phyloP scores from a whole-genome alignment of 75 land plant genomes.

The Pinus tabuliformis region DNA sequence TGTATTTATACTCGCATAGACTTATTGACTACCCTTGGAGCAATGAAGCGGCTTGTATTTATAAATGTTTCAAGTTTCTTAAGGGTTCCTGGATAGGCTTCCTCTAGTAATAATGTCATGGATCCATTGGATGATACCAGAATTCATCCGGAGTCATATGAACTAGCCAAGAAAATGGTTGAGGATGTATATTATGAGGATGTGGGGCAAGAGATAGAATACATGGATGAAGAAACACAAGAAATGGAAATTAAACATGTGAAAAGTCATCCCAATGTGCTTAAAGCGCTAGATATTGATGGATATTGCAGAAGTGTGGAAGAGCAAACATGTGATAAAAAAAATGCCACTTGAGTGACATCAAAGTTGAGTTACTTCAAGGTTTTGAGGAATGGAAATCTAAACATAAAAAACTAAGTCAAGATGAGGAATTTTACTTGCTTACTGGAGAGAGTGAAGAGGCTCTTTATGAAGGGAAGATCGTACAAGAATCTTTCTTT shows the following conservation, averaged over 20 bases:
- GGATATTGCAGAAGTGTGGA: constrained; percentile 42
- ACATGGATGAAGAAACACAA: constrained; percentile 72
- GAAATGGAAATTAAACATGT: constrained; percentile 96
- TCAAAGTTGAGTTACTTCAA: constrained; percentile 70
- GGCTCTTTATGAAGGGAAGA: constrained; percentile 65
- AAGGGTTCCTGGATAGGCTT: constrained; percentile 78
- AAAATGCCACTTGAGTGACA: constrained; percentile 58
- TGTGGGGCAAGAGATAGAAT: constrained; percentile 43
- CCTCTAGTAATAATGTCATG: too few relatives aligned
- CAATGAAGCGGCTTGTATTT: constrained; percentile 72
- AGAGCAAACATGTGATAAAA: constrained; percentile 14
- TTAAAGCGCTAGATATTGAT: constrained; percentile 56
- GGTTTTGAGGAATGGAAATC: constrained; percentile 80
- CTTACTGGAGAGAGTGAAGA: constrained; percentile 86
- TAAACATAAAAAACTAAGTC: constrained; percentile 50
- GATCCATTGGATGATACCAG: constrained; percentile 46
- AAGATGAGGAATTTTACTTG: constrained; percentile 76
- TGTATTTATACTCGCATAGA: constrained; percentile 71
- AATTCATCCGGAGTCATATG: constrained; percentile 93
- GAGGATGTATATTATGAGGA: constrained; percentile 48
- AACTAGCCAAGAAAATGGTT: constrained; percentile 79
- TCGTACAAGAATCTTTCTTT: constrained; percentile 71
- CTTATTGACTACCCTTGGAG: constrained; percentile 38
- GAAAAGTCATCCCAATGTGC: constrained; percentile 49
- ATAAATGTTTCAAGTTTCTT: constrained; percentile 75